These are phyloP conservation scores for Pythium coloratum DNA, from an alignment of 352 stramenopile genomes.

Conservation along the genomic window DNA sequence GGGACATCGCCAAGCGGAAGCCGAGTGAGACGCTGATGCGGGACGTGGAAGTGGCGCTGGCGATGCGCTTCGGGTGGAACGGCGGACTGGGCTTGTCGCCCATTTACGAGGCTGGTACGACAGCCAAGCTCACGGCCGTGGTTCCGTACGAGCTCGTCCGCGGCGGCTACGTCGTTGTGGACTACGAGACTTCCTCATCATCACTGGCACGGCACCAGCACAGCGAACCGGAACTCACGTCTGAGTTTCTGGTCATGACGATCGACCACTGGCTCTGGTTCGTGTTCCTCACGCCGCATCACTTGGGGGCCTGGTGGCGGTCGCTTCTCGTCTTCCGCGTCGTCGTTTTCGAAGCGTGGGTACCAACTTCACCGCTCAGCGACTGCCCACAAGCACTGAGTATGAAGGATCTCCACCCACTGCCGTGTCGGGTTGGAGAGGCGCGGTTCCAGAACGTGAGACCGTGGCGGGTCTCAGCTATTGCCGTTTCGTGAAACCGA, in stretches of 20 bases:
- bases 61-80: not conserved
- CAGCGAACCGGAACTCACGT: no score
- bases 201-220: not conserved
- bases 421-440: not conserved
- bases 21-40: not conserved
- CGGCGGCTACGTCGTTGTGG: not conserved
- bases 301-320: not conserved
- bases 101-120: not conserved
- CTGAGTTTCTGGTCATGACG: not conserved
- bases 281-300: constrained; percentile 1
- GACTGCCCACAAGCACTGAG: not conserved
- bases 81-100: not conserved
- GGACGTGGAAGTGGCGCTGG: constrained; percentile 2
- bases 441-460: not conserved
- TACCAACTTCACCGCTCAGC: not conserved
- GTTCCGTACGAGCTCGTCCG: constrained; percentile 3
- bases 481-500: not conserved
- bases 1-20: constrained; percentile 2
- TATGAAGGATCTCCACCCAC: not conserved
- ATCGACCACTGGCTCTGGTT: constrained; percentile 6
- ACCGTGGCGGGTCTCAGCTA: not conserved
- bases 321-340: not conserved
- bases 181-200: not conserved
- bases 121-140: not conserved
- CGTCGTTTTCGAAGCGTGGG: not conserved